These are phyloP conservation scores for Colletotrichum truncatum DNA, from an alignment of 2,329 filamentous ascomycete genomes.

Conservation along the genomic window DNA sequence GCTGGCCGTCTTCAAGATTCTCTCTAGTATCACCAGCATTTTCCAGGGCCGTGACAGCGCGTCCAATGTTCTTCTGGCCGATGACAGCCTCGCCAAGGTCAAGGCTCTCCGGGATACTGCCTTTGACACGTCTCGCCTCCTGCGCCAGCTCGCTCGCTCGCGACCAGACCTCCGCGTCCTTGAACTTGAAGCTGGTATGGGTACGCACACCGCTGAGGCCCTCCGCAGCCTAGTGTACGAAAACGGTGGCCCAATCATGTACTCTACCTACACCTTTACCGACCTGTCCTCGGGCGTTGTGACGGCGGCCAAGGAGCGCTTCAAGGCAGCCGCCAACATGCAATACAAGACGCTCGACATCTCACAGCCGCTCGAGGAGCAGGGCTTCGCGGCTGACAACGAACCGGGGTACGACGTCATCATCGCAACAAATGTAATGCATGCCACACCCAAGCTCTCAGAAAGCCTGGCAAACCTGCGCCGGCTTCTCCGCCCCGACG, in stretches of 20 bases:
- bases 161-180: no score
- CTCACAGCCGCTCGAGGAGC: constrained; percentile 35
- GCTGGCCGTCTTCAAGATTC: no score
- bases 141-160: no score
- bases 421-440: constrained; percentile 39
- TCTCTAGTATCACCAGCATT: no score
- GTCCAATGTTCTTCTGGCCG: no score
- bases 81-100: no score
- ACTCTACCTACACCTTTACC: constrained; percentile 38
- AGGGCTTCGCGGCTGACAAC: constrained; percentile 35
- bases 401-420: constrained; percentile 44
- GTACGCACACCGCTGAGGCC: no score
- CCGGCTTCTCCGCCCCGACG: constrained; percentile 41
- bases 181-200: no score
- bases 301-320: constrained; percentile 36
- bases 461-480: constrained; percentile 34
- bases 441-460: constrained; percentile 36
- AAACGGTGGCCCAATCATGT: not conserved
- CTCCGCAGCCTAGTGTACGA: not conserved
- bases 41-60: no score
- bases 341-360: constrained; percentile 41
- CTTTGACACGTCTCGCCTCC: no score
- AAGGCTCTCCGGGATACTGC: no score
- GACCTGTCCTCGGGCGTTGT: constrained; percentile 41
- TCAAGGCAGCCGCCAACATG: constrained; percentile 32